A percentile compares a stretch with the other conserved stretches of the same genome.
Conservation (phyloP, 495 filamentous ascomycete species). For the Hyaloscypha variabilis region DNA sequence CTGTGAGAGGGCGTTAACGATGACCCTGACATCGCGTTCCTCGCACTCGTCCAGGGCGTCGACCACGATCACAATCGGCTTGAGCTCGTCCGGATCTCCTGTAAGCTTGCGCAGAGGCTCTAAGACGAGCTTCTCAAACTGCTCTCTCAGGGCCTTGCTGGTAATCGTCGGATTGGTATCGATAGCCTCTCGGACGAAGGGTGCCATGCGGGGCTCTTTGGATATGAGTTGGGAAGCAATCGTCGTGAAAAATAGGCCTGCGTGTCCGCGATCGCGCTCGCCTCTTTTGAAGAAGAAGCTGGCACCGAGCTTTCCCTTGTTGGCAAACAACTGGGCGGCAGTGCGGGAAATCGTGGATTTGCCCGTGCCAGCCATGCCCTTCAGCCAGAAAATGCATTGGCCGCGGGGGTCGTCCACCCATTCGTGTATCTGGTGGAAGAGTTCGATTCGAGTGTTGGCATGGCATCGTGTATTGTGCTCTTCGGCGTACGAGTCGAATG, state of each 20-base stretch:
- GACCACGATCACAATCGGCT: constrained; percentile 20
- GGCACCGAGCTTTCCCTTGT: constrained; percentile 6
- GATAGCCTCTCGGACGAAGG: constrained; percentile 14
- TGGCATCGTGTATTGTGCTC: constrained; percentile 34
- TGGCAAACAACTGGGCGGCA: constrained; percentile 16
- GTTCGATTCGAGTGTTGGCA: constrained; percentile 33
- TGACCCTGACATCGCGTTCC: constrained; percentile 10
- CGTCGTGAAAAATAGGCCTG: constrained; percentile 14
- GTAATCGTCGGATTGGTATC: constrained; percentile 17
- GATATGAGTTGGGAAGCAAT: constrained; percentile 11
- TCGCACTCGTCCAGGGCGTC: constrained; percentile 33
- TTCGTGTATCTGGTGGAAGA: constrained; percentile 24
- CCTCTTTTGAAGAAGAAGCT: constrained; percentile 22
- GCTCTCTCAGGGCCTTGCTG: constrained; percentile 15
- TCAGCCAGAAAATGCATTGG: constrained; percentile 37
- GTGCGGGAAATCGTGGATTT: constrained; percentile 28
- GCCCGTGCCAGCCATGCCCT: constrained; percentile 13
- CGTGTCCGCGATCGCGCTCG: constrained; percentile 15
- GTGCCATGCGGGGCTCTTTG: neutral
- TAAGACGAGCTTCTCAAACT: constrained; percentile 25
- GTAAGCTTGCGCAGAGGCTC: constrained; percentile 6
- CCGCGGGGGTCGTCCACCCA: constrained; percentile 14
- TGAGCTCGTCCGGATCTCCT: neutral
- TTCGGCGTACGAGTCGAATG: constrained; percentile 33
- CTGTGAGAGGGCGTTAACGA: constrained; percentile 38